Evolutionary conservation across 1,139 yeast species (phyloP), one percentile per base, ranked within the genome.

Genomic region (Pichia sp.): DNA sequence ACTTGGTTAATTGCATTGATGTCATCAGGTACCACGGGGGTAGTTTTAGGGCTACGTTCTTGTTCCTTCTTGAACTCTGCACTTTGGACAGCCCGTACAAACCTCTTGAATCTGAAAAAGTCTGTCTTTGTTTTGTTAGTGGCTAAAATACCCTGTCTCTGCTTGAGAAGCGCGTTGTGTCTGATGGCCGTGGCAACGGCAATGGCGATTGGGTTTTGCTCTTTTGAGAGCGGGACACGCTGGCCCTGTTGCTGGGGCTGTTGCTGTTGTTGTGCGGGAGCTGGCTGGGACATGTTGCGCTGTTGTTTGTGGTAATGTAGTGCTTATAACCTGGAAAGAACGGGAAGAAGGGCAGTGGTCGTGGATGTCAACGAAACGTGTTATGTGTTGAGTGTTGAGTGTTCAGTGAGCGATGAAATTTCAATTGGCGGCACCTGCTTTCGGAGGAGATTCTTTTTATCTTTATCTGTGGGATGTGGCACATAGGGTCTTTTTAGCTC

Each of bases 81-180:
- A 41, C 88, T 76, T 31, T 75, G 64, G 40, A 91, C 68, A 1
- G 94, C 94, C 48, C 97, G 68, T 13, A 75, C 63, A 31, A 86
- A 81, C 51, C 98, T 72, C 59, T 93, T 91, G 57, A 67, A 83
- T 49, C 94, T 70, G 71, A 91, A 91, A 58, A 91, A 88, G 42
- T 85, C 94, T 29, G 75, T 71, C 25, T 74, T 74, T 44, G 74
- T 72, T 22, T 48, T 38, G 37, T 81, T 81, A 51, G 78, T 77
- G 38, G 84, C 64, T 30, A 81, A 63, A 27, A 54, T 44, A 6
- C 96, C 97, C 41, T 76, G 74, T 52, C 98, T 77, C 56, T 77
- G 82, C 55, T 91, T 91, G 48, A 91, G 67, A 20, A 63, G 60
- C 29, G 67, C 56, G 55, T 82, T 72, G 50, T 76, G 75, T 46